Percentiles rank a stretch among this genome's conserved stretches.
These are phyloP conservation scores for Porodaedalea pini DNA, from an alignment of 1,284 basidiomycete genomes.

Conservation along the genomic window DNA sequence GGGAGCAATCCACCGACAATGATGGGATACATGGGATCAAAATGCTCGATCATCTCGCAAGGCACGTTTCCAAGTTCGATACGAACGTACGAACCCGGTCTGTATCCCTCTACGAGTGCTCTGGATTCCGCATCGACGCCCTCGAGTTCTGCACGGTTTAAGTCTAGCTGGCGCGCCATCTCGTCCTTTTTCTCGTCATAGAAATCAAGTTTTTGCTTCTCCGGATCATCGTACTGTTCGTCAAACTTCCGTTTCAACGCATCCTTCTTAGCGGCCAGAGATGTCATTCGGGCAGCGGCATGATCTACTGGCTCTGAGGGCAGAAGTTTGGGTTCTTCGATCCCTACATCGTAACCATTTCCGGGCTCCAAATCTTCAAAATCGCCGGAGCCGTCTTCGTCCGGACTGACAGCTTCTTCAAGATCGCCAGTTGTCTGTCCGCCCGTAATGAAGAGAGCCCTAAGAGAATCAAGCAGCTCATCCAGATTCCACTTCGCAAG, in stretches of 20 bases:
- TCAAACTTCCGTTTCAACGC: slow-evolving; percentile 93
- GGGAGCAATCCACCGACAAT: slow-evolving; percentile 91
- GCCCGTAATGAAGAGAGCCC: slow-evolving; percentile 90
- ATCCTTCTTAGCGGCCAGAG: slow-evolving; percentile 85
- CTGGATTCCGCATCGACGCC: slow-evolving; percentile 77
- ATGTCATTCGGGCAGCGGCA: slow-evolving; percentile 41
- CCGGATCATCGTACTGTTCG: slow-evolving; percentile 93
- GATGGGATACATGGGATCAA: slow-evolving; percentile 89
- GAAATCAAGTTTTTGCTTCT: slow-evolving; percentile 75
- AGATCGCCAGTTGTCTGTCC: slow-evolving; percentile 35
- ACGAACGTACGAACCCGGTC: slow-evolving; percentile 92
- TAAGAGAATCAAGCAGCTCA: slow-evolving; percentile 80
- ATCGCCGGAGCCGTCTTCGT: slow-evolving; percentile 38
- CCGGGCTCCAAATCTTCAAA: slow-evolving; percentile 41
- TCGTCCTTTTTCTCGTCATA: slow-evolving; percentile 92
- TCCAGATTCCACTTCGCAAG: slow-evolving; percentile 83
- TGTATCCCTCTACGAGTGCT: slow-evolving; percentile 84
- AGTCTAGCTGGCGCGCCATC: slow-evolving; percentile 78
- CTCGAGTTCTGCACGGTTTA: slow-evolving; percentile 87
- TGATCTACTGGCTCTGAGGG: slow-evolving; percentile 22
- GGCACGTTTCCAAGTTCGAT: slow-evolving; percentile 85
- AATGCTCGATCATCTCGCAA: slow-evolving; percentile 90
- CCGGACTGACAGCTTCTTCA: slow-evolving; percentile 46
- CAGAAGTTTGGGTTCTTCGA: slow-evolving; percentile 32
- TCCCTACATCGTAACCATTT: slow-evolving; percentile 28